Base-by-base conservation (phyloP, 164 flowering plant species). In the Chimonanthus praecox region DNA sequence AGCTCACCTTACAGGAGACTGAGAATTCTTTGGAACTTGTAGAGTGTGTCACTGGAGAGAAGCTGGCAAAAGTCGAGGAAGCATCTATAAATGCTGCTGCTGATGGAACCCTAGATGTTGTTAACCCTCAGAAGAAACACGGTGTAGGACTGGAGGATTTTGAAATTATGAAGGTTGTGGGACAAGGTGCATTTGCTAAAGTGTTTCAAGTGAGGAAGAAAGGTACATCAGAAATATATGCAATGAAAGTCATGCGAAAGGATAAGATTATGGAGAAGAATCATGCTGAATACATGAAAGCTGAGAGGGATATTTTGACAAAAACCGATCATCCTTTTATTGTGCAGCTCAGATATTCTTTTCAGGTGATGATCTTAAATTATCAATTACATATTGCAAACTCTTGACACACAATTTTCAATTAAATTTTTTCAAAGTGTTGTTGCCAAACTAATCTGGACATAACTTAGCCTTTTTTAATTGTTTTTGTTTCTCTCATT, bases 201-300 rank as follows among this genome's bases (percentile, higher is more conserved):
- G 97, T 94, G 10, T 94, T 79, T 75, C 97, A 94, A 83, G 71
- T 69, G 75, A 86, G 85, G 82, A 91, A 85, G 77, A 89, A 72
- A 70, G 90, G 88, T 47, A 84, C 90, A 8, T 75, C 85, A 21
- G 94, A 94, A 76, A 90, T 94, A 68, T 92, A 85, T 78, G 98
- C 98, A 73, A 94, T 94, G 98, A 94, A 94, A 83, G 98, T 94
- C 49, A 91, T 94, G 97, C 88, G 89, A 80, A 94, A 94, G 71
- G 97, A 92, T n/a, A 84, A 85, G 0, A 49, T 89, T 44, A 76
- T 92, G 89, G 94, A 92, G 82, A 87, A 90, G 81, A 88, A 92
- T 77, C 97, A 90, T 75, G 90, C 86, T 33, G 93, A 86, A 64
- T 92, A 94, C 82, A 94, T 89, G 98, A 90, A 86, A 84, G 90